Conservation (phyloP, 2,329 filamentous ascomycete species). For the Corinectria fuckeliana region DNA sequence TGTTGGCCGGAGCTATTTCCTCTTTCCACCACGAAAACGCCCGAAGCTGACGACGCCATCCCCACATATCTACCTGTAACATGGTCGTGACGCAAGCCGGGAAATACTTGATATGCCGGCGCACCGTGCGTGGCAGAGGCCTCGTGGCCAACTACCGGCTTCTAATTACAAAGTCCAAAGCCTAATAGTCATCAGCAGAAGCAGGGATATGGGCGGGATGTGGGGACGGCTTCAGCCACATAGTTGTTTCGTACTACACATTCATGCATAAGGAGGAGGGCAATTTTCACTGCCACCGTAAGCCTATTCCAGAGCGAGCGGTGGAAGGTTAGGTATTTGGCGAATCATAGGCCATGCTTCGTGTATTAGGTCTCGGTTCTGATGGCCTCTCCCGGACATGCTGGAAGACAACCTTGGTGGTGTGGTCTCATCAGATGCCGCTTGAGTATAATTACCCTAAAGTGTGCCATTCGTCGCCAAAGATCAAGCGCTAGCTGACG, state of each 20-base stretch:
- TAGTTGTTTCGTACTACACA: too few species aligned
- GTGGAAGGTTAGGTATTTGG: neutral
- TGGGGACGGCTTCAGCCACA: too few species aligned
- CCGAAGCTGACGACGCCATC: constrained; percentile 11
- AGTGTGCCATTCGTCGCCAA: too few species aligned
- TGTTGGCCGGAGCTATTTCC: neutral
- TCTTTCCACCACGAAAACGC: neutral
- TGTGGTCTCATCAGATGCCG: too few species aligned
- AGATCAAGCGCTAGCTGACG: too few species aligned
- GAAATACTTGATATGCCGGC: neutral
- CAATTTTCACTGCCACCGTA: neutral
- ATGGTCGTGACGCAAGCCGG: constrained; percentile 8
- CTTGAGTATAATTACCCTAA: too few species aligned
- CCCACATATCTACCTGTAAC: constrained; percentile 6
- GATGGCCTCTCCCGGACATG: neutral
- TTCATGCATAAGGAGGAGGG: neutral
- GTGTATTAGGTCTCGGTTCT: neutral
- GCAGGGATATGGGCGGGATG: neutral
- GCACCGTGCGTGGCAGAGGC: neutral
- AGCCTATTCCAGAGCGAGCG: neutral
- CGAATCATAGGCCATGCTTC: neutral
- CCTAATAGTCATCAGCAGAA: neutral
- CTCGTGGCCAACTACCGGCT: neutral
- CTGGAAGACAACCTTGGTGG: too few species aligned
- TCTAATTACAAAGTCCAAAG: neutral